Base-by-base conservation (phyloP, 139 green algal species). In the Chlorella sp. region DNA sequence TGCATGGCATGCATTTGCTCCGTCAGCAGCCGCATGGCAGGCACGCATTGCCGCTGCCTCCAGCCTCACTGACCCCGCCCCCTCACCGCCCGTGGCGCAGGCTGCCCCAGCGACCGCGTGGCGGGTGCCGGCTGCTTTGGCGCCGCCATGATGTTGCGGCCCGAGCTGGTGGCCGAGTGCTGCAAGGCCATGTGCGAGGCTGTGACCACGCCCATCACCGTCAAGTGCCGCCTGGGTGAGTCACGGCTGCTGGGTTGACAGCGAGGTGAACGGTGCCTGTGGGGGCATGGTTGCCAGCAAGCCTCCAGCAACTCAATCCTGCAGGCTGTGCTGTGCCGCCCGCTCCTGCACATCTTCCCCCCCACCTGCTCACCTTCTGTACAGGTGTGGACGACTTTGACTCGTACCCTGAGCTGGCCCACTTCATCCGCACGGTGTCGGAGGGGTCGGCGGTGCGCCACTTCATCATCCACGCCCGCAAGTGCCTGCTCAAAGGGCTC, bases 391-490 rank as follows among this genome's bases (percentile, higher is more conserved):
- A 95, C 84, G 88, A 95, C 63, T 82, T 85, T 34, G 93, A 96
- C 89, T 86, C 79, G 16, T 98, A 98, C 72, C 88, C 87, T 32
- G 85, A 90, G 78, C 87, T 98, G 34, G 74, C 72, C 56, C 68
- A 83, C 56, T 98, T 98, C 78, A 88, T 98, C 18, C 32, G 30
- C 2, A 88, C 82, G 11, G 96, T 98, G 21, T 94, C 94, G 7
- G 83, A 87, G 63, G 47, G 85, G 26, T 93, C 92, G 20, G 68
- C 83, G 11, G 90, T 95, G 20, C 34, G 36, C 26, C 97, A 99
- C 90, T 99, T 99, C 82, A 91, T 98, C 75, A 90, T 99, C 13
- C 97, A 99, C 85, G 91, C 95, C 15, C 92, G 97, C 80, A 99
- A 99, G 89, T 97, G 94, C 85, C 90, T 98, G 34, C 94, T 99